These are phyloP conservation scores for Monosporascus sp. DNA, from an alignment of 2,329 filamentous ascomycete genomes.

Conservation along the genomic window DNA sequence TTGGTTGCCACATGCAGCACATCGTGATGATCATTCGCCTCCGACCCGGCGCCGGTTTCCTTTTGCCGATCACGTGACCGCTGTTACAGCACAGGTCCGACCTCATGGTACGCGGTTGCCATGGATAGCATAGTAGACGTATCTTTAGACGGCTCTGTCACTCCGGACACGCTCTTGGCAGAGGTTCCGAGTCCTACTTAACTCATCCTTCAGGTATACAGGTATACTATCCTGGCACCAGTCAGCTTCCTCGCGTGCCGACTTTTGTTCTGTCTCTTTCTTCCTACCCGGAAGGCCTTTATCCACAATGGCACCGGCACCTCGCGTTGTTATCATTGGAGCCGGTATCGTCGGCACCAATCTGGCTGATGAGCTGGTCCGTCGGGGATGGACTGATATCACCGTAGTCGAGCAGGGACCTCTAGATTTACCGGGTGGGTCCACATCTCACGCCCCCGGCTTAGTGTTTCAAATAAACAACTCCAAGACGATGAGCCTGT, in stretches of 20 bases:
- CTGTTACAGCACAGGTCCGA: not conserved
- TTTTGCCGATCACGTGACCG: slow-evolving; percentile 18
- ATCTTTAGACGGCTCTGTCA: not conserved
- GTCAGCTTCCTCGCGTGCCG: not conserved
- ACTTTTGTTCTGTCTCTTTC: not conserved
- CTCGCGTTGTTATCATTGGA: slow-evolving; percentile 53
- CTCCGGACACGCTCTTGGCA: not conserved
- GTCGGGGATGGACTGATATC: slow-evolving; percentile 57
- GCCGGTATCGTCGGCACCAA: slow-evolving; percentile 61
- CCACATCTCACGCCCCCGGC: slow-evolving; percentile 60
- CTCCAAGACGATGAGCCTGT: slow-evolving; percentile 50
- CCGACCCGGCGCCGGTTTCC: not conserved
- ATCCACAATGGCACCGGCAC: slow-evolving; percentile 26
- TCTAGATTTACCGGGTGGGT: slow-evolving; percentile 56
- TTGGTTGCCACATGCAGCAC: not conserved
- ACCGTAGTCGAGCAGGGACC: slow-evolving; percentile 62
- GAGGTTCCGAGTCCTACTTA: not conserved
- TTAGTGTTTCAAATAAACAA: slow-evolving; percentile 59
- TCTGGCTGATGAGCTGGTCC: slow-evolving; percentile 57
- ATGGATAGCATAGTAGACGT: not conserved
- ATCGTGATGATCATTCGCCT: not conserved
- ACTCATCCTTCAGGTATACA: not conserved
- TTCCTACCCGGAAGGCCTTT: not conserved
- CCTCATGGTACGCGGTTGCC: not conserved
- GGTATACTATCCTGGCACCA: not conserved